Evolutionary conservation across 2,329 filamentous ascomycete genomes (phyloP).

Genomic region (Colletotrichum tofieldiae): DNA sequence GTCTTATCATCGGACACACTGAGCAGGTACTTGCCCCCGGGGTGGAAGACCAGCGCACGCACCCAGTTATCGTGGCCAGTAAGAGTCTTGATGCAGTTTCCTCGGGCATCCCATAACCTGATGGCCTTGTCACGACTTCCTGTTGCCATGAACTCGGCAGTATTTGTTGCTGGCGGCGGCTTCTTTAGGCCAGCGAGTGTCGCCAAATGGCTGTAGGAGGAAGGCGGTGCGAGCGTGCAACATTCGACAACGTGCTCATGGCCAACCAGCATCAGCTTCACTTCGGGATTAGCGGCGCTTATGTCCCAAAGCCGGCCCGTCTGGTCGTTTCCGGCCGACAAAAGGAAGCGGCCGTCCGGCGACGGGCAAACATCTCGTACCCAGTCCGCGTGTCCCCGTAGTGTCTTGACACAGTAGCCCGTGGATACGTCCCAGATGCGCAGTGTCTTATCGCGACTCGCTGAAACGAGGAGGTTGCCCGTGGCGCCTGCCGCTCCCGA

Average conservation of each 20-base stretch:
- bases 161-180: slow-evolving; percentile 79
- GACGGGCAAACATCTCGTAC: slow-evolving; percentile 91
- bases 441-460: slow-evolving; percentile 87
- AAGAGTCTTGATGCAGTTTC: slow-evolving; percentile 87
- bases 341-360: slow-evolving; percentile 84
- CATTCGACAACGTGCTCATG: slow-evolving; percentile 92
- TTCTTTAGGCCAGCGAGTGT: slow-evolving; percentile 87
- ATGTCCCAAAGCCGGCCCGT: slow-evolving; percentile 90
- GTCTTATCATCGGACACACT: slow-evolving; percentile 93
- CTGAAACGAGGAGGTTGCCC: slow-evolving; percentile 87
- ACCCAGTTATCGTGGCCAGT: slow-evolving; percentile 97
- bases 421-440: slow-evolving; percentile 95
- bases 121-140: slow-evolving; percentile 93
- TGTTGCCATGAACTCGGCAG: slow-evolving; percentile 91
- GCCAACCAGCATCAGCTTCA: slow-evolving; percentile 84
- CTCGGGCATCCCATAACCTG: slow-evolving; percentile 88
- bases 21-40: slow-evolving; percentile 90
- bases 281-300: slow-evolving; percentile 76
- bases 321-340: slow-evolving; percentile 88
- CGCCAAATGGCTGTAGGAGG: slow-evolving; percentile 84
- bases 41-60: slow-evolving; percentile 88
- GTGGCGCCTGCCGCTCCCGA: slow-evolving; percentile 84
- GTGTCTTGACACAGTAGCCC: slow-evolving; percentile 92
- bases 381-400: slow-evolving; percentile 89
- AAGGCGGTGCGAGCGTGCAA: slow-evolving; percentile 86